Evolutionary conservation across 208 protist genomes (phyloP), one percentile per base, ranked within the genome.

Genomic region (Acanthamoeba quina): DNA sequence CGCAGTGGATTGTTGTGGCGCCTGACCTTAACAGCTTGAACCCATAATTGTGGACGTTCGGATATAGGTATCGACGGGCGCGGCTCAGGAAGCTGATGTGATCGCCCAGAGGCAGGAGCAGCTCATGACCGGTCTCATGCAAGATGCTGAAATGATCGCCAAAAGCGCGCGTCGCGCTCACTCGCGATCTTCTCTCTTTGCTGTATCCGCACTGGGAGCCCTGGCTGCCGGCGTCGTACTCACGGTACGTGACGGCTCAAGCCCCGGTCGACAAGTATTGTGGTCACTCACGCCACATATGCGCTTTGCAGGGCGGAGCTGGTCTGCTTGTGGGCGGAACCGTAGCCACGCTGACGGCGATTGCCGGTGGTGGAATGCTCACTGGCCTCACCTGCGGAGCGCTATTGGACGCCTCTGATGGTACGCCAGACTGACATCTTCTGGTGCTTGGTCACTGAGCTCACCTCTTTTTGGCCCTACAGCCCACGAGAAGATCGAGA

Each of bases 401-500:
- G 9, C 54, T 88, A 5, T 44, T 88, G 17, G 78, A 88, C 62
- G 78, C 78, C 34, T 88, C 78, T 24, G 78, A 88, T 64, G 78
- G 76, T 85, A 85, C 76, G 31, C 34, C 21, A 13, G 26, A 3
- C 9, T 5, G 11, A 3, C 31, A 15, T 44, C 34, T 44, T 76
- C 64, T 72, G 4, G 26, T 76, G 31, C 5, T 34, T 37, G 19
- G 26, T 37, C 6, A 2, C 37, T 26, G 37, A 19, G 4, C 44
- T 54, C 31, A 29, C 24, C 13, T 13, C 19, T 34, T 5, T n/a
- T 5, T 58, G 37, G 9, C 31, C 24, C 17, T 1, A 13, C 76
- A 85, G 76, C 78, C 21, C 78, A 88, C 49, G 78, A 88, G 54
- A 88, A 62, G 78, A 64, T 88, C 34, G 78, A 88, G 78, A 34